Base-by-base conservation (phyloP, 1,284 basidiomycete genomes). In the Cerioporus squamosus region DNA sequence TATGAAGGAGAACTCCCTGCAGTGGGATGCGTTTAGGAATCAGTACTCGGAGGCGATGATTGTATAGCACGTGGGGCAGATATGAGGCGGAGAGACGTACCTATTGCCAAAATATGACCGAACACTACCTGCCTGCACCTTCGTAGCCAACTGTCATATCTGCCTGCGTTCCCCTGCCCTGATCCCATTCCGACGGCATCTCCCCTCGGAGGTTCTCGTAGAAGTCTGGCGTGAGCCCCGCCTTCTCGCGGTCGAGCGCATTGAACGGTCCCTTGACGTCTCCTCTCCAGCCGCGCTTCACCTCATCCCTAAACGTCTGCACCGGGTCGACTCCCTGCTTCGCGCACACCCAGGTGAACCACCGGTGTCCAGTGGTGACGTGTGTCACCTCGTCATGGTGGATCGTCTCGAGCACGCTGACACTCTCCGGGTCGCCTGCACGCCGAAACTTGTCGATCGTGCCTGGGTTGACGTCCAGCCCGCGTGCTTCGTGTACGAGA, bases 261-360 rank as follows among this genome's bases (percentile, higher is more conserved):
- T 95, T 95, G 74, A 95, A 95, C 2, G 93, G 93, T 0, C 93
- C 93, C 69, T 92, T 93, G 44, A 95, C 80, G 58, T 88, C 88
- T 1, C 93, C 93, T 33, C 82, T 79, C 81, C 94, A 95, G 38
- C 92, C 88, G 49, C 72, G 77, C 55, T 77, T 79, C 12, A 96
- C 93, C 67, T 94, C 89, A 45, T 84, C 80, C 36, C 93, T 77
- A 72, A 95, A 95, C 29, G 87, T 82, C 55, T 72, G 65, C 3
- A 95, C 82, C 0, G 92, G 90, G 67, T 94, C 88, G 5, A 86
- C 74, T 22, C 81, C 83, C 43, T 87, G 79, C 61, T 79, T 74
- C 52, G 81, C 81, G 66, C 93, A 95, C 31, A 92, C 74, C 85
- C 87, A 93, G 12, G 87, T 87, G 70, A 94, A 92, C 91, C 91